These are phyloP conservation scores for Leucocoprinus birnbaumii DNA, from an alignment of 768 basidiomycete genomes.

Conservation along the genomic window DNA sequence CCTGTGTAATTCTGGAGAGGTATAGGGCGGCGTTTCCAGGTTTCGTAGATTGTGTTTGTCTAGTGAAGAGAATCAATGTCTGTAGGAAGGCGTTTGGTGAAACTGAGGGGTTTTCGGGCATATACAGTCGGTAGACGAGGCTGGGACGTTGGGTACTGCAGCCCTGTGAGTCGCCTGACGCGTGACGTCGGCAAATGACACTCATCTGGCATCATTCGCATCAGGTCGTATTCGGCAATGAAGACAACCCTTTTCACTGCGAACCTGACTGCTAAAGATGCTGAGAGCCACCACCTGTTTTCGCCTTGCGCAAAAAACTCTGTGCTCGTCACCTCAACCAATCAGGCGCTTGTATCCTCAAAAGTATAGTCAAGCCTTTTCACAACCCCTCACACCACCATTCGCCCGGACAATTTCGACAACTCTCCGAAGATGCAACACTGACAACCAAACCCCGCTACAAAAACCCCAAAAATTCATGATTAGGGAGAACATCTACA, in stretches of 20 bases:
- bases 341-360: neutral
- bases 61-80: no score
- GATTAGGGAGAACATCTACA: slow-evolving; percentile 88
- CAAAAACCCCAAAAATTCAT: slow-evolving; percentile 26
- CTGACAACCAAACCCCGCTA: slow-evolving; percentile 13
- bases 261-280: neutral
- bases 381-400: neutral
- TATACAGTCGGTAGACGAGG: no score
- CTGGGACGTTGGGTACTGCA: no score
- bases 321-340: neutral
- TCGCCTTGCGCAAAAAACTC: neutral
- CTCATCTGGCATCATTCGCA: neutral
- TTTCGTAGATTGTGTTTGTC: no score
- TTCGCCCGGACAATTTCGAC: slow-evolving; percentile 16
- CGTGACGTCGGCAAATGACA: neutral
- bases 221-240: neutral
- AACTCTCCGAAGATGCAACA: slow-evolving; percentile 16
- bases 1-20: no score
- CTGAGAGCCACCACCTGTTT: neutral
- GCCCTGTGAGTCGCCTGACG: no score
- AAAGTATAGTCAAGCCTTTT: neutral
- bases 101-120: no score
- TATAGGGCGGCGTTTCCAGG: no score
- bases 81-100: no score
- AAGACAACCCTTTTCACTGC: neutral